phyloP scores from a whole-genome alignment of 768 basidiomycete genomes.

The Mycena rosella region DNA sequence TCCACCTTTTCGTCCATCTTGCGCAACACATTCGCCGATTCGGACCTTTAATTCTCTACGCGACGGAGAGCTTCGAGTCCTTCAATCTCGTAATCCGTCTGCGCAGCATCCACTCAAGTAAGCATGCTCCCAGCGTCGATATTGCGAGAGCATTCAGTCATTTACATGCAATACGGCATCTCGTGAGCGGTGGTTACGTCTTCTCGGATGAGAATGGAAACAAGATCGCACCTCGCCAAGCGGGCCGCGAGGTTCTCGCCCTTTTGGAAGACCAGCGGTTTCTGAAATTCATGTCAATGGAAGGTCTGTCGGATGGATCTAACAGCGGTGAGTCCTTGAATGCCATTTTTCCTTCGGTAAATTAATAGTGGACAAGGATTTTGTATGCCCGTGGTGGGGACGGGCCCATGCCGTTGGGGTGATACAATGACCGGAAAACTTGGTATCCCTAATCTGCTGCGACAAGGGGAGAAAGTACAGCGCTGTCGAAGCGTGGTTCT shows the following conservation, averaged over 20 bases:
- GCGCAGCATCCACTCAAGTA: conserved; percentile 49
- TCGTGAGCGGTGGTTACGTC: conserved; percentile 5
- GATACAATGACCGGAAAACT: too few relatives aligned
- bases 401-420: too few relatives aligned
- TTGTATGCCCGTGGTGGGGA: too few relatives aligned
- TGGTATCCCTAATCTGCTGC: neutral
- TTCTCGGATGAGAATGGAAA: too few relatives aligned
- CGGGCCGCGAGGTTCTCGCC: neutral
- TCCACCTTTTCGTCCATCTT: conserved; percentile 56
- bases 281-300: too few relatives aligned
- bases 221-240: too few relatives aligned
- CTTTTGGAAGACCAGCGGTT: conserved; percentile 4
- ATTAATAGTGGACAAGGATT: too few relatives aligned
- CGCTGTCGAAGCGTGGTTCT: conserved; percentile 3
- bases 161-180: conserved; percentile 14
- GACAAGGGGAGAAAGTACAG: neutral
- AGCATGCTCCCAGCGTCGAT: conserved; percentile 44
- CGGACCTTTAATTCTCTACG: conserved; percentile 57
- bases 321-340: too few relatives aligned
- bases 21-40: conserved; percentile 51
- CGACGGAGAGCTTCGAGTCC: conserved; percentile 58
- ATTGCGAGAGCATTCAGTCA: conserved; percentile 35
- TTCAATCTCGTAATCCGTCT: conserved; percentile 53
- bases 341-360: too few relatives aligned
- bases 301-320: too few relatives aligned